Percentiles rank a stretch among this genome's conserved stretches.
Conservation (phyloP, 495 filamentous ascomycete genomes). For the Aspergillus carlsbadensis region DNA sequence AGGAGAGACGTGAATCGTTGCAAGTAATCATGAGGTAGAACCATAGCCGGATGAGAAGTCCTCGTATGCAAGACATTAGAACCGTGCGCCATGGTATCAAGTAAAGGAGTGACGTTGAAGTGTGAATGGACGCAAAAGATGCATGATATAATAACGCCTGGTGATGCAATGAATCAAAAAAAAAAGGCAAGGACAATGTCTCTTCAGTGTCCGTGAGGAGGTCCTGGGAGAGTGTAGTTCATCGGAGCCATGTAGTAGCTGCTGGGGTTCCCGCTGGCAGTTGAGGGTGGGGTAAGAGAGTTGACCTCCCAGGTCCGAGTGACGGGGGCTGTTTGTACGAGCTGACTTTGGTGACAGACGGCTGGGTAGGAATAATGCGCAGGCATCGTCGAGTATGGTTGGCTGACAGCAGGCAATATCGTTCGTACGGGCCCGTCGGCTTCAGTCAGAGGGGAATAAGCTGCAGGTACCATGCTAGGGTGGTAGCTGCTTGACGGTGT, state of each 20-base stretch:
- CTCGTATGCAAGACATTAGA: constrained; percentile 17
- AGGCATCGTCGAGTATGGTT: constrained; percentile 32
- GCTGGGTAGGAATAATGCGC: constrained; percentile 36
- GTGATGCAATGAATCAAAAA: constrained; percentile 11
- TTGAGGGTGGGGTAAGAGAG: constrained; percentile 18
- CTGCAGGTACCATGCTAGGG: constrained; percentile 21
- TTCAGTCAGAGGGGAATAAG: constrained; percentile 31
- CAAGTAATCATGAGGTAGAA: constrained; percentile 20
- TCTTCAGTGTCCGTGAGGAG: constrained; percentile 20
- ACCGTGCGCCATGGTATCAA: constrained; percentile 33
- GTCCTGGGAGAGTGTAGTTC: constrained; percentile 35
- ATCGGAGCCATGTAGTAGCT: constrained; percentile 38
- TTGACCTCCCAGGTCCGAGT: constrained; percentile 40
- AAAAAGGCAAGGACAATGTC: background rate
- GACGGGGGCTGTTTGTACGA: constrained; percentile 25
- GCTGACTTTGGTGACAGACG: constrained; percentile 32
- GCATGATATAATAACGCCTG: constrained; percentile 21
- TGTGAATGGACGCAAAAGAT: constrained; percentile 17
- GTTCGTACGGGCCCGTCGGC: constrained; percentile 28
- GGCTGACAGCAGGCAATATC: constrained; percentile 31
- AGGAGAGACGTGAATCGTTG: constrained; percentile 46
- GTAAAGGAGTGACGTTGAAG: constrained; percentile 42
- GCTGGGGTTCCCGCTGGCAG: constrained; percentile 20
- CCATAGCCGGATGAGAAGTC: constrained; percentile 14
- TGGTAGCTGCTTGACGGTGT: constrained; percentile 35